Evolutionary conservation across 2,329 filamentous ascomycete species (phyloP), one percentile per base, ranked within the genome.

Genomic region (Seiridium unicorne): DNA sequence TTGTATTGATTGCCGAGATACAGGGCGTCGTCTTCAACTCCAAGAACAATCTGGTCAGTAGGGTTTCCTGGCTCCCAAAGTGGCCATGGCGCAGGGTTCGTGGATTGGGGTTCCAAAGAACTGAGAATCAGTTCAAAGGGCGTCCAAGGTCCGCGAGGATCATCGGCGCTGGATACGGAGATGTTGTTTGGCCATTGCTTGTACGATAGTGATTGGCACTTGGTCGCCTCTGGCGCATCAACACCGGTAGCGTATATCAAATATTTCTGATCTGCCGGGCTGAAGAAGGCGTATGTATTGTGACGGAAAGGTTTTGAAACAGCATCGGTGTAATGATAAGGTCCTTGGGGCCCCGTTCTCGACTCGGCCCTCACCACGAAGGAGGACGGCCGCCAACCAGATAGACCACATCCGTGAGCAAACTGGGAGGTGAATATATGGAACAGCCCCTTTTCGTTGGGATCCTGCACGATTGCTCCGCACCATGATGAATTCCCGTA

Each of bases 401-500:
- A 68, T 1, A 83, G 70, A 0, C 79, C 79, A 56, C 80, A 83
- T 5, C 76, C 77, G 55, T 76, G 71, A 0, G 73, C 69, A 60
- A 82, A 80, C 54, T 82, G 77, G 0, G 78, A 76, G 1, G 74
- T 72, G 49, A 82, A 70, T 0, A 83, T 73, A 56, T 82, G 79
- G 55, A 81, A 80, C 0, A 80, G 68, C 0, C 59, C 57, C 0
- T 63, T 62, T 11, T 81, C 71, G 0, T 65, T 13, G 0, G 69
- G 76, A 55, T 82, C 81, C 44, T 77, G 77, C 0, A 82, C 57
- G 40, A 82, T 79, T 10, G 74, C 74, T 0, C 76, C 77, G 11
- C 80, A 78, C 81, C 80, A 82, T 0, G 79, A 81, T 0, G 80
- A 79, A 53, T 77, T 79, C 3, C 68, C 66, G 49, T 71, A 71